A percentile compares a stretch with the other conserved stretches of the same genome.
These are phyloP conservation scores for Cystobasidium slooffiae DNA, from an alignment of 1,284 basidiomycete species.

Conservation along the genomic window DNA sequence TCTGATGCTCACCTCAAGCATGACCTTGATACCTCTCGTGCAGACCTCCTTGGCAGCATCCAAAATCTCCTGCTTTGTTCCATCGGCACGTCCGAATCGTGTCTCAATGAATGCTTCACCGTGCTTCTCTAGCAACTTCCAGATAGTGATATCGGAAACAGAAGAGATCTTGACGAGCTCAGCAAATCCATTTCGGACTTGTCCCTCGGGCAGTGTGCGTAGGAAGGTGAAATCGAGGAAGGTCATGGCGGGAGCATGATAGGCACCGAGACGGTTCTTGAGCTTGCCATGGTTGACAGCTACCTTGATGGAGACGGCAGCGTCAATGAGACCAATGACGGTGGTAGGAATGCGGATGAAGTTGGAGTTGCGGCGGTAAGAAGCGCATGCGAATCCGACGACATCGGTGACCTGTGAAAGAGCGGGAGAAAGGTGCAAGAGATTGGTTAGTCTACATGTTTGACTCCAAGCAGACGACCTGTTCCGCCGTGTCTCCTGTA, in stretches of 20 bases:
- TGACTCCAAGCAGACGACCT: no score
- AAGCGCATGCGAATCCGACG: constrained; percentile 60
- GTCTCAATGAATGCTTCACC: constrained; percentile 60
- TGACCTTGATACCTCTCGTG: constrained; percentile 59
- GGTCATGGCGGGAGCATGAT: constrained; percentile 61
- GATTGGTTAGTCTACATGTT: no score
- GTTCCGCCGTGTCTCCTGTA: no score
- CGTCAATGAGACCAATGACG: constrained; percentile 61
- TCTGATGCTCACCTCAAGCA: constrained; percentile 56
- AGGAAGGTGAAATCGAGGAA: constrained; percentile 61
- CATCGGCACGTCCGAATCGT: constrained; percentile 58
- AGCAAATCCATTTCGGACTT: constrained; percentile 61
- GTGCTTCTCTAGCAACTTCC: constrained; percentile 60
- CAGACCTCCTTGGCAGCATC: constrained; percentile 58
- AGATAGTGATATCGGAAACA: constrained; percentile 59
- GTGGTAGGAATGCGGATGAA: constrained; percentile 61
- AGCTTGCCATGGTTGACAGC: constrained; percentile 58
- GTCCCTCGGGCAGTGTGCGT: constrained; percentile 59
- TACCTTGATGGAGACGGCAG: constrained; percentile 59
- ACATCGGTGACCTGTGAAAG: constrained; percentile 47
- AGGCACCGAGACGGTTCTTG: constrained; percentile 59
- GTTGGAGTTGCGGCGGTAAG: constrained; percentile 60
- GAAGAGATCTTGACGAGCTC: constrained; percentile 61
- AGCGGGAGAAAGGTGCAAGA: background rate
- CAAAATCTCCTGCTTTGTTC: constrained; percentile 56